Conservation (phyloP, 2,329 filamentous ascomycete genomes). For the Aschersonia sp. region DNA sequence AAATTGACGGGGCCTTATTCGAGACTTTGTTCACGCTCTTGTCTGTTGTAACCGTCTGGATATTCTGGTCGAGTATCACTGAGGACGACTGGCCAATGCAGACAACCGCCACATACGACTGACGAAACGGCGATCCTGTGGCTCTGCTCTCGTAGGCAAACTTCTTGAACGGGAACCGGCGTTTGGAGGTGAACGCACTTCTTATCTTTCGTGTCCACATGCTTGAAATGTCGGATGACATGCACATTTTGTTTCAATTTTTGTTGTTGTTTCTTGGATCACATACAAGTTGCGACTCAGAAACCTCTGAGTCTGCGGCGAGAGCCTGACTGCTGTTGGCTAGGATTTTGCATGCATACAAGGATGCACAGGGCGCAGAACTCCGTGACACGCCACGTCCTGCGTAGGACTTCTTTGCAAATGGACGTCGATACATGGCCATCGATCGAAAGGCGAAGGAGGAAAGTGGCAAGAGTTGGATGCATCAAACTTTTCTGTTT, state of each 20-base stretch:
- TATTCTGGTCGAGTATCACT: slow-evolving; percentile 98
- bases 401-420: too few species aligned
- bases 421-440: too few species aligned
- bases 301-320: neutral
- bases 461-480: neutral
- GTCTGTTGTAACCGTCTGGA: slow-evolving; percentile 71
- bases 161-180: slow-evolving; percentile 4
- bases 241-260: slow-evolving; percentile 1
- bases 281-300: neutral
- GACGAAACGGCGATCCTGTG: neutral
- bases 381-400: too few species aligned
- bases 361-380: neutral
- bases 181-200: slow-evolving; percentile 10
- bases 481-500: neutral
- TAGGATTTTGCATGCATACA: neutral
- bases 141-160: too few species aligned
- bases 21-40: slow-evolving; percentile 84
- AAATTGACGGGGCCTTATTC: slow-evolving; percentile 87
- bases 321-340: neutral
- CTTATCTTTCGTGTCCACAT: neutral
- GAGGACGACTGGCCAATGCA: slow-evolving; percentile 89
- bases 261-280: neutral
- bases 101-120: slow-evolving; percentile 25
- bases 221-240: neutral
- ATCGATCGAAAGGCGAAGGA: too few species aligned